Base-by-base conservation (phyloP, 2,329 filamentous ascomycete genomes). In the Fusarium sp. region DNA sequence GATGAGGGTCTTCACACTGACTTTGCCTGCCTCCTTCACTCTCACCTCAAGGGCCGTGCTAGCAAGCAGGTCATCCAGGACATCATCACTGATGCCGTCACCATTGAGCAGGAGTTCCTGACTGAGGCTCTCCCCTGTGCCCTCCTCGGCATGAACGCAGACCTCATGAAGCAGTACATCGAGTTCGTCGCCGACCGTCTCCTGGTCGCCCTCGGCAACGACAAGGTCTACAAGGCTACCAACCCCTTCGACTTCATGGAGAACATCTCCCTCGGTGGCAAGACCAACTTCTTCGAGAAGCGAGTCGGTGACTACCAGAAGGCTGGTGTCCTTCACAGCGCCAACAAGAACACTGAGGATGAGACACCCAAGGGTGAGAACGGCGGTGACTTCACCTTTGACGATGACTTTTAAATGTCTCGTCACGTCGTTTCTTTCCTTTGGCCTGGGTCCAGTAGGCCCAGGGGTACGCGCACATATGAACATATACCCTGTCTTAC, bases 211-310 rank as follows among this genome's bases (percentile, higher is more conserved):
- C 91, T 99, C 50, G 96, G 96, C 77, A 97, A 97, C 82, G 88
- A 92, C 76, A 98, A 97, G 87, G 86, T 92, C 76, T 99, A 97
- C 89, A 92, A 96, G 79, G 86, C 91, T 25, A 88, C 90, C 80
- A 99, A 99, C 85, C 96, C 96, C 79, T 99, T 99, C 81, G 96
- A 99, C 87, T 99, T 99, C 83, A 99, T 99, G 96, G 96, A 99
- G 88, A 97, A 97, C 84, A 99, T 99, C 82, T 98, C 96, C 20
- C 88, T 99, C 10, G 93, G 93, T 57, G 96, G 96, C 83, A 99
- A 99, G 92, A 99, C 96, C 81, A 99, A 99, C 90, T 99, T 99
- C 89, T 99, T 99, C 81, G 96, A 99, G 91, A 99, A 99, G 92
- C 93, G 96, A 76, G 96, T 99, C 62, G 96, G 91, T 80, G 96